Conservation (phyloP, 1,284 basidiomycete species). For the Tremellales sp. region DNA sequence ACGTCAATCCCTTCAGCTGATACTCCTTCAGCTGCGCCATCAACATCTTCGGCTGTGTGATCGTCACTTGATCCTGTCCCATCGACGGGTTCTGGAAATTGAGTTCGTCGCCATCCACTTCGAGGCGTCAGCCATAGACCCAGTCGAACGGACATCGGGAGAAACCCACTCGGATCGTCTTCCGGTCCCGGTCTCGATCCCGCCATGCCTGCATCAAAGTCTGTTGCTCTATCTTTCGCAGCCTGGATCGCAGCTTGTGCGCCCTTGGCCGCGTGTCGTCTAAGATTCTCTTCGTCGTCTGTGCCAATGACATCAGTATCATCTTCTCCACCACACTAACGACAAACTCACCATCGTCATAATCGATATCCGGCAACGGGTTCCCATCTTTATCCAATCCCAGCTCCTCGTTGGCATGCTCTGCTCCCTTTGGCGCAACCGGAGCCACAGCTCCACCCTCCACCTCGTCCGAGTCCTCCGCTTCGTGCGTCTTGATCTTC, state of each 20-base stretch:
- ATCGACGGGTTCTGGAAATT: conserved; percentile 99
- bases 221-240: conserved; percentile 73
- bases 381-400: conserved; percentile 54
- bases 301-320: conserved; percentile 9
- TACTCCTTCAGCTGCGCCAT: conserved; percentile 98
- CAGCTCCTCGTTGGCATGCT: conserved; percentile 61
- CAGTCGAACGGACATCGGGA: background rate
- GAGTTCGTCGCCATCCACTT: conserved; percentile 87
- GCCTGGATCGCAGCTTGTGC: conserved; percentile 84
- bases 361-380: conserved; percentile 76
- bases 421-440: conserved; percentile 27
- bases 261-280: conserved; percentile 80
- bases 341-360: conserved; percentile 75
- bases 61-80: conserved; percentile 77
- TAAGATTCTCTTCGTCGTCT: conserved; percentile 89
- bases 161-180: conserved; percentile 39
- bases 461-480: conserved; percentile 59
- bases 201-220: conserved; percentile 79
- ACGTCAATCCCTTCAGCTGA: conserved; percentile 96
- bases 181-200: conserved; percentile 61
- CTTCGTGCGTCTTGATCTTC: conserved; percentile 93
- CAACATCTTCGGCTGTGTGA: conserved; percentile 92
- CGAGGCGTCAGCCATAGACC: conserved; percentile 4
- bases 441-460: conserved; percentile 15
- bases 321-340: background rate